Evolutionary conservation across 2,329 filamentous ascomycete genomes (phyloP).

Genomic region (Colletotrichum orchidophilum): DNA sequence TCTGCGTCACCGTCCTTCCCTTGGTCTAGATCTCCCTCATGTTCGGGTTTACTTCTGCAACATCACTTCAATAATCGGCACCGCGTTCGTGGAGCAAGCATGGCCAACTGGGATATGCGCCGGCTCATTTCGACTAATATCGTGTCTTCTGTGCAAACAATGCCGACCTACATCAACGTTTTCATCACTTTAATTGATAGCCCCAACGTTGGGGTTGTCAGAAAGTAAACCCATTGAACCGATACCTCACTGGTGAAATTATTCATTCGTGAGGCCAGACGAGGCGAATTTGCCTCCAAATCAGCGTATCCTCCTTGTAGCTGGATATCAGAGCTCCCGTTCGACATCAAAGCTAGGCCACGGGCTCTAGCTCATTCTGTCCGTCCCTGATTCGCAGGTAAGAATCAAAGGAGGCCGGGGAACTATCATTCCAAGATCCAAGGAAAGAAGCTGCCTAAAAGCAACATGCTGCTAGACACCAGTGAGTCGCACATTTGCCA

Average conservation of each 20-base stretch:
- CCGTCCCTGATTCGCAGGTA: not conserved
- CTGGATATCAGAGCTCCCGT: not conserved
- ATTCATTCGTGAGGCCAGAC: conserved; percentile 14
- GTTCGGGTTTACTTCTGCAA: not conserved
- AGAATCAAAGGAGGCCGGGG: not conserved
- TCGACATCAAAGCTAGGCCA: not conserved
- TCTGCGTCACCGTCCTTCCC: conserved; percentile 23
- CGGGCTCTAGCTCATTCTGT: not conserved
- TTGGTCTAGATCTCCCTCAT: not conserved
- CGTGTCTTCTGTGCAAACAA: conserved; percentile 26
- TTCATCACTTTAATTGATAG: conserved; percentile 46
- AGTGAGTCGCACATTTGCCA: not conserved
- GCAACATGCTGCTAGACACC: conserved; percentile 15
- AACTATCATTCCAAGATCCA: not conserved
- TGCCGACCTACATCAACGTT: conserved; percentile 34
- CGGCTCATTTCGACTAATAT: not conserved
- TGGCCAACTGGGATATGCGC: not conserved
- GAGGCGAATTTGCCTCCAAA: not conserved
- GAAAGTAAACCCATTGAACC: conserved; percentile 47
- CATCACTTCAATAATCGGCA: not conserved
- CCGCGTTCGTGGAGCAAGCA: not conserved
- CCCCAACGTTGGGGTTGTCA: conserved; percentile 62
- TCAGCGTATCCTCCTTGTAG: not conserved
- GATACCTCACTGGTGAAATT: conserved; percentile 39
- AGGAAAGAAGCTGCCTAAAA: not conserved